A percentile compares a stretch with the other conserved stretches of the same genome.
phyloP scores from a whole-genome alignment of 169 alveolate genomes.

The Pseudocohnilembus persalinus region DNA sequence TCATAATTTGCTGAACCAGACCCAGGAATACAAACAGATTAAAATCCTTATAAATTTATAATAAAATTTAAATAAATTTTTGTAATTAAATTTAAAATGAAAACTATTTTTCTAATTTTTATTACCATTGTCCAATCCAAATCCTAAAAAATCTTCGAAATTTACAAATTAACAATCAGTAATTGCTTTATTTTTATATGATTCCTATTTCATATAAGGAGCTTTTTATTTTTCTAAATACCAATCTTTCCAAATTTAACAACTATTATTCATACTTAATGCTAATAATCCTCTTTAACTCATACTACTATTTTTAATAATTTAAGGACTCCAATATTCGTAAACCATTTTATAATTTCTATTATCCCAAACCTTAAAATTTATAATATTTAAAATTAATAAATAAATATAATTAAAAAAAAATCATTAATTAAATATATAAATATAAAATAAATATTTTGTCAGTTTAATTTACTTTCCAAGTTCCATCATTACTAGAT shows the following conservation, averaged over 20 bases:
- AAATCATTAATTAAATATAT: neutral
- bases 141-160: conserved; percentile 94
- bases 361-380: conserved; percentile 90
- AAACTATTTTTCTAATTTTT: too few species aligned
- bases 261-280: conserved; percentile 72
- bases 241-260: conserved; percentile 90
- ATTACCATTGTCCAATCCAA: conserved; percentile 77
- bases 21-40: conserved; percentile 93
- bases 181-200: conserved; percentile 57
- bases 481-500: conserved; percentile 67
- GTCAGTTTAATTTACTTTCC: too few species aligned
- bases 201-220: conserved; percentile 88
- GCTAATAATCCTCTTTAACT: conserved; percentile 88
- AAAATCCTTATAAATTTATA: conserved; percentile 64
- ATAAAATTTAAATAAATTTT: too few species aligned
- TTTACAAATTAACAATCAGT: conserved; percentile 87
- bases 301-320: conserved; percentile 63
- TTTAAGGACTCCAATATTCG: conserved; percentile 65
- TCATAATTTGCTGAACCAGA: conserved; percentile 94
- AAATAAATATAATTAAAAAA: too few species aligned
- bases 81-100: too few species aligned
- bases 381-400: conserved; percentile 82
- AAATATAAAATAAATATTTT: too few species aligned
- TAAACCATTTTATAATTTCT: conserved; percentile 81
- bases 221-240: conserved; percentile 69